Percentiles rank a stretch among this genome's conserved stretches.
Conservation (phyloP, 2,329 filamentous ascomycete species). For the Clonostachys byssicola region DNA sequence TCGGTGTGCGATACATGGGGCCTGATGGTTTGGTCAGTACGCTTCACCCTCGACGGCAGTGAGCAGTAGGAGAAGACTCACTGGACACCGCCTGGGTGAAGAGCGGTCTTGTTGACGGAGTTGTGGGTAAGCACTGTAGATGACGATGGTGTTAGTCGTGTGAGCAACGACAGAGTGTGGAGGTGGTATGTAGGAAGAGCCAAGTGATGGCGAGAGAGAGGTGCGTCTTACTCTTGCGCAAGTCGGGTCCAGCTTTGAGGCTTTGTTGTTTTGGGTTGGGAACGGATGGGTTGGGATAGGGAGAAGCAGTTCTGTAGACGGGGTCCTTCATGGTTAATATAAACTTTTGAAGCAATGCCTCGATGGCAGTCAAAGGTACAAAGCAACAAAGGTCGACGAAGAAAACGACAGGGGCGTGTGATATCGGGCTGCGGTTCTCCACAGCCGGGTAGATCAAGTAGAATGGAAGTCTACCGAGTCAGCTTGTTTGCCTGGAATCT, state of each 20-base stretch:
- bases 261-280: conserved; percentile 18
- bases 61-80: conserved; percentile 45
- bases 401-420: too few relatives aligned
- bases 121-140: conserved; percentile 17
- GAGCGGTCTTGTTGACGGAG: conserved; percentile 83
- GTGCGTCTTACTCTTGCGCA: conserved; percentile 31
- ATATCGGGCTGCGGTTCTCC: too few relatives aligned
- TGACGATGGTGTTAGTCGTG: neutral
- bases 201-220: conserved; percentile 7
- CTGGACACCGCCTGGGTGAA: conserved; percentile 88
- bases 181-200: neutral
- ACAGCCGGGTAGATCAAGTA: too few relatives aligned
- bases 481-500: too few relatives aligned
- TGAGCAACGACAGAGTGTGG: neutral
- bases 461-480: too few relatives aligned
- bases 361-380: conserved; percentile 1
- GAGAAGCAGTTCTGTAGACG: conserved; percentile 28
- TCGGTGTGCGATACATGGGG: conserved; percentile 88
- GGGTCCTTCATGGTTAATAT: conserved; percentile 36
- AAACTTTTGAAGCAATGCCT: conserved; percentile 11
- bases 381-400: neutral
- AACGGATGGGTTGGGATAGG: conserved; percentile 27
- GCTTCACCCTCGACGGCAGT: neutral
- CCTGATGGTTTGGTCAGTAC: conserved; percentile 36
- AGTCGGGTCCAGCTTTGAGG: conserved; percentile 28